Evolutionary conservation across 768 basidiomycete species (phyloP).

Genomic region (Amyloporia xantha): DNA sequence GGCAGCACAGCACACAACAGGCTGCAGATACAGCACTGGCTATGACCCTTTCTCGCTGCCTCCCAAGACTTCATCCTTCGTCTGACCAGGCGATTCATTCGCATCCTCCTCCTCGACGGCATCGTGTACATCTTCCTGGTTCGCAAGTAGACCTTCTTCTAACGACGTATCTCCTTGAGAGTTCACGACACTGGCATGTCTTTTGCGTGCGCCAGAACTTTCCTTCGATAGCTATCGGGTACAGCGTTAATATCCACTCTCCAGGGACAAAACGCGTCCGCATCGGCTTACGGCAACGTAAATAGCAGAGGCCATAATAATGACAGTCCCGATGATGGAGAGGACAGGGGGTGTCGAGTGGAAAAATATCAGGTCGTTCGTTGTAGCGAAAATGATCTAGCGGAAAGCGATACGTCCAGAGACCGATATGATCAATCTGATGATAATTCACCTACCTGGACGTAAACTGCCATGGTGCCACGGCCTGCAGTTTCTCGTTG

Average conservation of each 20-base stretch:
- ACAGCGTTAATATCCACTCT: neutral
- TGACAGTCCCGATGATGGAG: slow-evolving; percentile 53
- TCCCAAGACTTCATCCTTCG: too few species aligned
- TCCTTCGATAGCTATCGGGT: slow-evolving; percentile 2
- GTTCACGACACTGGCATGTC: neutral
- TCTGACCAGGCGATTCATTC: too few species aligned
- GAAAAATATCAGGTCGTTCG: slow-evolving; percentile 63
- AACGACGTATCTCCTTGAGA: neutral
- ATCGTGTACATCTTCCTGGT: neutral
- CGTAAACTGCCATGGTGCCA: slow-evolving; percentile 56
- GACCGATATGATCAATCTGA: neutral
- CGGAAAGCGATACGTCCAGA: neutral
- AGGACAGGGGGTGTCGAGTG: slow-evolving; percentile 48
- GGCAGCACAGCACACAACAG: too few species aligned
- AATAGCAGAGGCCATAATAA: slow-evolving; percentile 60
- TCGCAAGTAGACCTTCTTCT: slow-evolving; percentile 4
- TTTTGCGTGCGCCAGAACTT: neutral
- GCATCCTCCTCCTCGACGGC: too few species aligned
- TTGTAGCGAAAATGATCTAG: slow-evolving; percentile 58
- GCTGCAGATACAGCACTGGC: too few species aligned
- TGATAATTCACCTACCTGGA: slow-evolving; percentile 30
- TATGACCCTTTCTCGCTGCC: too few species aligned
- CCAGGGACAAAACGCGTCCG: neutral
- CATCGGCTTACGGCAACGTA: slow-evolving; percentile 52
- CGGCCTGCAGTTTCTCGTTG: slow-evolving; percentile 61